phyloP scores from a whole-genome alignment of 352 stramenopile species.

The Phytophthora sojae region DNA sequence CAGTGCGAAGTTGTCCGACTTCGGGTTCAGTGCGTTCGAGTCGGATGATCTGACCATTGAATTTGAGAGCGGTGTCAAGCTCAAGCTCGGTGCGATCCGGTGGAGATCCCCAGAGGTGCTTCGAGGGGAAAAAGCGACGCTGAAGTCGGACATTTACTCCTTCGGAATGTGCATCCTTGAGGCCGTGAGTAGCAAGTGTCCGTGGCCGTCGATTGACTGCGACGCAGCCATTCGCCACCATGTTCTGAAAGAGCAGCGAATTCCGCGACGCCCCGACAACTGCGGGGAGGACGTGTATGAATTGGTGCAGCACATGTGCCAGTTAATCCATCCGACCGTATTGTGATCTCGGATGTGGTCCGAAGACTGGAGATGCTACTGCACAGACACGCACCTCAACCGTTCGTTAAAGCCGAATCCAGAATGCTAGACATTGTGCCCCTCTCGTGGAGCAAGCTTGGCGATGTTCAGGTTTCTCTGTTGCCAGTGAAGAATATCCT shows the following conservation, averaged over 20 bases:
- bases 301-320: conserved; percentile 22
- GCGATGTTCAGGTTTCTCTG: not conserved
- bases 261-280: conserved; percentile 15
- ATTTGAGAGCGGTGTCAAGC: not conserved
- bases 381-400: not conserved
- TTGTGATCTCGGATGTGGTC: not conserved
- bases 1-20: not conserved
- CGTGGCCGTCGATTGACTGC: conserved; percentile 2
- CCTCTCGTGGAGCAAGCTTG: not conserved
- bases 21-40: not conserved
- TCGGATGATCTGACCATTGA: not conserved
- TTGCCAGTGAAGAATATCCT: not conserved
- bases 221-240: conserved; percentile 11
- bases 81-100: not conserved
- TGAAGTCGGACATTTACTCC: conserved; percentile 38
- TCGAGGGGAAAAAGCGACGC: not conserved
- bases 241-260: not conserved
- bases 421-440: not conserved
- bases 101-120: conserved; percentile 28
- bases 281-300: conserved; percentile 19
- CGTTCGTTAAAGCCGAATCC: not conserved
- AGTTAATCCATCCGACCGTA: conserved; percentile 1
- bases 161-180: conserved; percentile 1
- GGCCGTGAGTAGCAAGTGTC: conserved; percentile 14
- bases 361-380: not conserved